A percentile compares a stretch with the other conserved stretches of the same genome.
Conservation (phyloP, 2,329 filamentous ascomycete genomes). For the Domatiomyces catenatus region DNA sequence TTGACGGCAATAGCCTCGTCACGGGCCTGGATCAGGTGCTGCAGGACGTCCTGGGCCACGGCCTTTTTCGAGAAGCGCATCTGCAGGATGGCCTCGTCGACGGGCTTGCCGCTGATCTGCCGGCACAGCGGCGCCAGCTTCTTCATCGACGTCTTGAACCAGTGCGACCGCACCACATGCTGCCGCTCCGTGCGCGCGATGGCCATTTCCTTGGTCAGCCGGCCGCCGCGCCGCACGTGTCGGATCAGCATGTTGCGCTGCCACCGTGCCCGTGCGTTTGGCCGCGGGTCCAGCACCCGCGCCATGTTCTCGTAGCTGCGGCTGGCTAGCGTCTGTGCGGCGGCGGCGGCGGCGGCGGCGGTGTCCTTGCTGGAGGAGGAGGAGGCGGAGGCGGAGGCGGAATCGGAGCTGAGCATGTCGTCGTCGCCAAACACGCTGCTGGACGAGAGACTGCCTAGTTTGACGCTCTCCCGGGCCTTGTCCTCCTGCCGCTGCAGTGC, state of each 20-base stretch:
- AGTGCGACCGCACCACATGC: constrained; percentile 46
- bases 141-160: constrained; percentile 75
- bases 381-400: not conserved
- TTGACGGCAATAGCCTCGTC: constrained; percentile 64
- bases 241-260: constrained; percentile 73
- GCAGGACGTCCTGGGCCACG: constrained; percentile 62
- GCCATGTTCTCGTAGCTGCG: constrained; percentile 42
- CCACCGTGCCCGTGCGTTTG: constrained; percentile 55
- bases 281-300: constrained; percentile 58
- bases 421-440: constrained; percentile 8
- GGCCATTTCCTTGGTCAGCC: constrained; percentile 49
- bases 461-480: not conserved
- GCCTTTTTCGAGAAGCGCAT: constrained; percentile 96
- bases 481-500: constrained; percentile 1
- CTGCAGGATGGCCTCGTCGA: constrained; percentile 85
- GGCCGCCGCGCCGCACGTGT: constrained; percentile 52
- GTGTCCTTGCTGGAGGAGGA: not conserved
- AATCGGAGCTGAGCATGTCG: not conserved
- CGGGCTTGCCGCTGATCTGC: constrained; percentile 83
- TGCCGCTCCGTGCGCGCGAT: constrained; percentile 52
- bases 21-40: constrained; percentile 64
- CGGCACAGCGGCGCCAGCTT: constrained; percentile 74
- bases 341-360: not conserved
- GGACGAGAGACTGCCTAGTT: constrained; percentile 4
- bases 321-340: not conserved